A percentile compares a stretch with the other conserved stretches of the same genome.
phyloP scores from a whole-genome alignment of 2,329 filamentous ascomycete genomes.

The Aaosphaeria pasadenensis region DNA sequence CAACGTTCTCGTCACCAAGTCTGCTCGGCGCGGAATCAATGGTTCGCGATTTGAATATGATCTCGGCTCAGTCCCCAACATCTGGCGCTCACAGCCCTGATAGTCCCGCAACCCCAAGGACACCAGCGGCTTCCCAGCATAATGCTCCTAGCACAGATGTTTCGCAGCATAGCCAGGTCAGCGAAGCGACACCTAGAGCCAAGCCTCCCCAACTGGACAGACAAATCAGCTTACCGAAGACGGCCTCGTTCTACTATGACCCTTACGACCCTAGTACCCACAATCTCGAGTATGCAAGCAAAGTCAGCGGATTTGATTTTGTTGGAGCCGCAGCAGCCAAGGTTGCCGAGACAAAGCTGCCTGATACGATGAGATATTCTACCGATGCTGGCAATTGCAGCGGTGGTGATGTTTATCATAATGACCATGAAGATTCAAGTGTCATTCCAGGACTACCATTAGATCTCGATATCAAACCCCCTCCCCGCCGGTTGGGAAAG shows the following conservation, averaged over 20 bases:
- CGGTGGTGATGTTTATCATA: neutral
- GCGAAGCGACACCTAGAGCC: conserved; percentile 38
- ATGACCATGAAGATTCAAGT: neutral
- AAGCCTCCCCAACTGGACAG: conserved; percentile 36
- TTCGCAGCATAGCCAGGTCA: conserved; percentile 27
- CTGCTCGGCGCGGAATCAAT: conserved; percentile 48
- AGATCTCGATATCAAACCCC: conserved; percentile 34
- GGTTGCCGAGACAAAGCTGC: conserved; percentile 14
- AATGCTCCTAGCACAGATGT: conserved; percentile 17
- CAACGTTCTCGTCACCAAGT: conserved; percentile 35
- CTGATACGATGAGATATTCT: conserved; percentile 27
- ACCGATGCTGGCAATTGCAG: conserved; percentile 7
- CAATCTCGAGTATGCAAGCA: conserved; percentile 45
- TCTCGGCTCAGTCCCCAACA: conserved; percentile 39
- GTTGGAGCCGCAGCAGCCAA: conserved; percentile 15
- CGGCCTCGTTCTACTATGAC: conserved; percentile 45
- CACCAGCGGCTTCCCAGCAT: conserved; percentile 32
- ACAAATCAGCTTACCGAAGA: conserved; percentile 43
- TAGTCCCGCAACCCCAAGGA: conserved; percentile 39
- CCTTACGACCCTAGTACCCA: conserved; percentile 44
- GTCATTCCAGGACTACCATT: conserved; percentile 17
- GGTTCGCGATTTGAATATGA: conserved; percentile 49
- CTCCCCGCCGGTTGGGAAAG: conserved; percentile 55
- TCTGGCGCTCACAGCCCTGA: conserved; percentile 34
- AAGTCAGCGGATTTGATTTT: conserved; percentile 46